phyloP scores from a whole-genome alignment of 768 basidiomycete genomes.

The Cubamyces lactineus region DNA sequence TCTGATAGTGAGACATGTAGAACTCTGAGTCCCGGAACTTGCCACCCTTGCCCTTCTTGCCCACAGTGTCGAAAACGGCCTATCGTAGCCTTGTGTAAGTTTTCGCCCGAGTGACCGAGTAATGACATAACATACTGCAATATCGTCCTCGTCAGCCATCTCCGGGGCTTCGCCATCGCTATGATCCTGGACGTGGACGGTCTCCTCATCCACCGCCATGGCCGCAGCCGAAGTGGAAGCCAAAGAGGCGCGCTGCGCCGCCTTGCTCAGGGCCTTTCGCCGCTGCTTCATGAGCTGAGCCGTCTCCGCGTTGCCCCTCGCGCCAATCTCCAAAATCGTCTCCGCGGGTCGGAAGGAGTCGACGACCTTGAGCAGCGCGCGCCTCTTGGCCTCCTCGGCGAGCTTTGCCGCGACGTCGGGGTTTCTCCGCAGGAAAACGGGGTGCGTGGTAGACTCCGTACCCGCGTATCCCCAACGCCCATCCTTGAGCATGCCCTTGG shows the following conservation, averaged over 20 bases:
- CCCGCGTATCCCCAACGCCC: slow-evolving; percentile 72
- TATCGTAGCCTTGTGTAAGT: slow-evolving; percentile 34
- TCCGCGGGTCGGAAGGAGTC: slow-evolving; percentile 84
- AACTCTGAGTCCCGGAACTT: slow-evolving; percentile 80
- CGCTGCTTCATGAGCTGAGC: slow-evolving; percentile 87
- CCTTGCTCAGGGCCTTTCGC: slow-evolving; percentile 73
- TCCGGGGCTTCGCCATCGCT: slow-evolving; percentile 44
- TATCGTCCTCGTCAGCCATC: slow-evolving; percentile 81
- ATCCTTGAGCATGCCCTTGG: slow-evolving; percentile 81
- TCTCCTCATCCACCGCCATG: slow-evolving; percentile 39
- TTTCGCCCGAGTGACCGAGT: background rate
- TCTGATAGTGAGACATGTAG: slow-evolving; percentile 92
- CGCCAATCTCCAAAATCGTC: slow-evolving; percentile 89
- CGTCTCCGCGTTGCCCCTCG: slow-evolving; percentile 63
- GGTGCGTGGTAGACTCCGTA: slow-evolving; percentile 68
- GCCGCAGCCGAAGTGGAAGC: slow-evolving; percentile 38
- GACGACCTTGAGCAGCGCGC: slow-evolving; percentile 71
- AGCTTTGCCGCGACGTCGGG: slow-evolving; percentile 39
- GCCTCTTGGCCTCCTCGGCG: slow-evolving; percentile 57
- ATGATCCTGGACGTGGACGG: slow-evolving; percentile 36
- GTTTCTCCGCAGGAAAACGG: slow-evolving; percentile 53
- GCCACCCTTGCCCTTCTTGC: slow-evolving; percentile 43
- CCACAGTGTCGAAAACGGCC: slow-evolving; percentile 64
- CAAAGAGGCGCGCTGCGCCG: slow-evolving; percentile 50
- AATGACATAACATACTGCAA: slow-evolving; percentile 54